A percentile compares a stretch with the other conserved stretches of the same genome.
phyloP scores from a whole-genome alignment of 306 rosid species.

The Ormosia semicastrata region DNA sequence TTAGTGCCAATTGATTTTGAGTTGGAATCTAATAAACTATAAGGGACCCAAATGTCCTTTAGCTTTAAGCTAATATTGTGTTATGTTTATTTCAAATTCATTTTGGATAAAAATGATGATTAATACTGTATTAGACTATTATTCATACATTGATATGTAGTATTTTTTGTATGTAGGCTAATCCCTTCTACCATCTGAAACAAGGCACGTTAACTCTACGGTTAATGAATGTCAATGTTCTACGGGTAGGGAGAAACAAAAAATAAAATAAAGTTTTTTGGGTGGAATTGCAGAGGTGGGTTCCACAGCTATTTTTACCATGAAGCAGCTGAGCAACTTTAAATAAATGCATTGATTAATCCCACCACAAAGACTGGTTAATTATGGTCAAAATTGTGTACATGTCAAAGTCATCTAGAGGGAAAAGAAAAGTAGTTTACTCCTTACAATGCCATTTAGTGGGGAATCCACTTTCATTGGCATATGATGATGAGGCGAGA shows the following conservation, averaged over 20 bases:
- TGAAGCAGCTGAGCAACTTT: slow-evolving; percentile 37
- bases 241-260: neutral
- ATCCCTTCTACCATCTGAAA: neutral
- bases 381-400: slow-evolving; percentile 44
- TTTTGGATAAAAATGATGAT: neutral
- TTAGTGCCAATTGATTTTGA: too few relatives aligned
- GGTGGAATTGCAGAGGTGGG: slow-evolving; percentile 24
- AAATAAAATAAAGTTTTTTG: too few relatives aligned
- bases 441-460: slow-evolving; percentile 45
- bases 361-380: slow-evolving; percentile 30
- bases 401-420: slow-evolving; percentile 34
- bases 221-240: neutral
- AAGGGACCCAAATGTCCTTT: neutral
- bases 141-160: neutral
- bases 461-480: slow-evolving; percentile 62
- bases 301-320: slow-evolving; percentile 27
- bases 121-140: neutral
- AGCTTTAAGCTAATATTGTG: neutral
- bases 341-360: slow-evolving; percentile 47
- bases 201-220: neutral
- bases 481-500: slow-evolving; percentile 31
- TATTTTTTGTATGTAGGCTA: neutral
- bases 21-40: too few relatives aligned
- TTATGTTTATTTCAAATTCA: neutral
- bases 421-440: slow-evolving; percentile 31